Base-by-base conservation (phyloP, 2,329 filamentous ascomycete genomes). In the Epichloe brachyelytri region DNA sequence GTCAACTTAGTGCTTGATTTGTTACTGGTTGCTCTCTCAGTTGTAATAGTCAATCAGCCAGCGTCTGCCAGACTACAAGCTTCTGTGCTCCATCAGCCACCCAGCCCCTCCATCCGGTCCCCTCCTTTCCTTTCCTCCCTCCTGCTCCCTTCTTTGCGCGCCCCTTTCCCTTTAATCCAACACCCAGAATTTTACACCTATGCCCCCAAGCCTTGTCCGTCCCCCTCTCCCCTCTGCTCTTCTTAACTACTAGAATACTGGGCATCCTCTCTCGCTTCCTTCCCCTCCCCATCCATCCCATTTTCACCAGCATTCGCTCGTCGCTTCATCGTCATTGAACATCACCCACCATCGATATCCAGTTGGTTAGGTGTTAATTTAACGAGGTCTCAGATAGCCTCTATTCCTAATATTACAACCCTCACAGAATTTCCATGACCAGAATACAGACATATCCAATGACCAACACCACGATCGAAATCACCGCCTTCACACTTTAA, bases 401-500 rank as follows among this genome's bases (percentile, higher is more conserved):
- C 59, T 54, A 46, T 54, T 51, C 55, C n/a, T 22, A 5, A 54
- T 48, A 53, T 46, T 50, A 52, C 49, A 55, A 60, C 59, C 63
- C 62, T 43, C 65, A 60, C 60, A 68, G 60, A 63, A 63, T 61
- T 67, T 68, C 66, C 63, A 70, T 69, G 67, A 69, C 62, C 62
- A 68, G 62, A 59, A 65, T 68, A 67, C 65, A 62, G 57, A 56
- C 62, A 59, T 62, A 59, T 63, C 68, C 66, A 70, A 82, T 82
- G 79, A 80, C 70, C 68, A 75, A 62, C 60, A 65, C 60, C 58
- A 68, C 65, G 60, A 63, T 59, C 70, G 57, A 73, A 73, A 74
- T 73, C 73, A 69, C 65, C 65, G 71, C 71, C 73, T 77, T 76
- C 78, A 82, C 79, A 75, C 80, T 83, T 83, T 84, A 79, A 83